Percentiles rank a stretch among this genome's conserved stretches.
Evolutionary conservation across 2,329 filamentous ascomycete genomes (phyloP).

Genomic region (Trichophyton mentagrophytes): DNA sequence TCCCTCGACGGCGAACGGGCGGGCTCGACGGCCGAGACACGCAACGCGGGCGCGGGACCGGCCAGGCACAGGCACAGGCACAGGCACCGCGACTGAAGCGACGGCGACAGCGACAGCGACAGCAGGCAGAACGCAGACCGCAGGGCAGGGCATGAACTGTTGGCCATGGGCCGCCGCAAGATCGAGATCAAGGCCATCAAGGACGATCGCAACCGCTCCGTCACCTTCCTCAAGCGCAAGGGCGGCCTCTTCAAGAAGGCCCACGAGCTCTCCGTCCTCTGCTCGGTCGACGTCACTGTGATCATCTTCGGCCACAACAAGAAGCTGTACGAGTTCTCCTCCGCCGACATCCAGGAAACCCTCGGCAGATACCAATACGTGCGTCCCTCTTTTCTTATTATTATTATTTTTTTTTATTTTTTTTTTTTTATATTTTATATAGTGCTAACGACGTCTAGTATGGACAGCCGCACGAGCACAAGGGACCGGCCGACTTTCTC

Average conservation of each 20-base stretch:
- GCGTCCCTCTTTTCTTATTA: conserved; percentile 31
- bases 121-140: not conserved
- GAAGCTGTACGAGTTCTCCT: conserved; percentile 97
- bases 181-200: conserved; percentile 99
- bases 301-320: conserved; percentile 99
- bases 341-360: conserved; percentile 81
- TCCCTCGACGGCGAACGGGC: too few relatives aligned
- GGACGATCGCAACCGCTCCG: conserved; percentile 92
- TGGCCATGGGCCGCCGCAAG: conserved; percentile 78
- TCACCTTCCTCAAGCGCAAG: conserved; percentile 97
- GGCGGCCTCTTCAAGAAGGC: conserved; percentile 99
- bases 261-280: conserved; percentile 93
- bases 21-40: too few relatives aligned
- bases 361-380: conserved; percentile 84
- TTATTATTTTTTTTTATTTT: too few relatives aligned
- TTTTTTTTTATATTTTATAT: conserved; percentile 3
- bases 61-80: too few relatives aligned
- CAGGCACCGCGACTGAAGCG: too few relatives aligned
- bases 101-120: not conserved
- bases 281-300: conserved; percentile 94
- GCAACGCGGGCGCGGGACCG: too few relatives aligned
- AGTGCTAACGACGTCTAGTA: conserved; percentile 45
- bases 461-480: conserved; percentile 87
- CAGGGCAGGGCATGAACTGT: not conserved
- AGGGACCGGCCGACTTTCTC: conserved; percentile 84